Conservation (phyloP, 768 basidiomycete genomes). For the Lentinula edodes region DNA sequence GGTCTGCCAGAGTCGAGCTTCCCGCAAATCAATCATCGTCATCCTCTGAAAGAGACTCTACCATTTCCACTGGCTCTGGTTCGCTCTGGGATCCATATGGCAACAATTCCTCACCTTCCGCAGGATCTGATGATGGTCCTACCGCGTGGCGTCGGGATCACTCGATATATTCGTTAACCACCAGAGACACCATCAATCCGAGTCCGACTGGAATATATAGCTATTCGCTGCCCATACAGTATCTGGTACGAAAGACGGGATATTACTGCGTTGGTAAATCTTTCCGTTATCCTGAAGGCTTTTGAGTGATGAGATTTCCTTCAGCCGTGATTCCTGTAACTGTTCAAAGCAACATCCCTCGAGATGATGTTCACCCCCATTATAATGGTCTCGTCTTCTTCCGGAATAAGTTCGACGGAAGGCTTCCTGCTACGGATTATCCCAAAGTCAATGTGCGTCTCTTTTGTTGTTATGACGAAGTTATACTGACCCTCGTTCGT, state of each 20-base stretch:
- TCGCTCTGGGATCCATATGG: not conserved
- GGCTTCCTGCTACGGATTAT: slow-evolving; percentile 89
- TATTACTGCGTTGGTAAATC: slow-evolving; percentile 92
- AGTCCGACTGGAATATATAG: slow-evolving; percentile 43
- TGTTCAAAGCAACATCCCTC: slow-evolving; percentile 39
- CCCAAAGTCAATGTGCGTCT: slow-evolving; percentile 88
- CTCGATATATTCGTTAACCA: not conserved
- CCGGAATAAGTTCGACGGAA: slow-evolving; percentile 82
- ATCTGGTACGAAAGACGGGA: slow-evolving; percentile 79
- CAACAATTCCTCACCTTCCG: slow-evolving; percentile 36
- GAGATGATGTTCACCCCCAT: slow-evolving; percentile 56
- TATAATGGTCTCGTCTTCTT: slow-evolving; percentile 82
- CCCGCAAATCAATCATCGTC: slow-evolving; percentile 25
- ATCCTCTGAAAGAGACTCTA: slow-evolving; percentile 3
- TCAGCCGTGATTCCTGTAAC: slow-evolving; percentile 87
- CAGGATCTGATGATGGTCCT: slow-evolving; percentile 28
- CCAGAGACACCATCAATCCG: slow-evolving; percentile 32
- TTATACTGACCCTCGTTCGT: not conserved
- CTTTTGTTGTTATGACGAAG: not conserved
- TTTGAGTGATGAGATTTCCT: not conserved
- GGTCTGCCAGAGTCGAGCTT: slow-evolving; percentile 76
- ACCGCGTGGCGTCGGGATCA: slow-evolving; percentile 40
- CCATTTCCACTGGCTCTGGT: not conserved
- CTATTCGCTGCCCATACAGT: slow-evolving; percentile 74
- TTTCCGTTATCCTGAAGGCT: not conserved